phyloP scores from a whole-genome alignment of 1,284 basidiomycete genomes.

The Cryptococcus floricola region DNA sequence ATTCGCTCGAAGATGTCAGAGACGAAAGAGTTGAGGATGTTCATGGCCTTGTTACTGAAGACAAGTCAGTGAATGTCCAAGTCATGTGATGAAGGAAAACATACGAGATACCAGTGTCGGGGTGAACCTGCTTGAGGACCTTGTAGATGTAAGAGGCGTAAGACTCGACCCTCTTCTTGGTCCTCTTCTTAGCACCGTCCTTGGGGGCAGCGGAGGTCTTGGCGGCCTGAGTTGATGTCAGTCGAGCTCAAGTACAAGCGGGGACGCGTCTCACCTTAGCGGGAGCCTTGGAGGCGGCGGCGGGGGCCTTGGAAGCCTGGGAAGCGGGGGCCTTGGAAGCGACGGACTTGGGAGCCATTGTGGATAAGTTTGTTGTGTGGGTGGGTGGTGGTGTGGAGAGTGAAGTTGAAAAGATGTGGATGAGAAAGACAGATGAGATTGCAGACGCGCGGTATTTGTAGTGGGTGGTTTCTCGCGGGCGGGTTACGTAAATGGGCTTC shows the following conservation, averaged over 20 bases:
- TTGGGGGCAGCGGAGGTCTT: slow-evolving; percentile 64
- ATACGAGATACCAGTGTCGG: slow-evolving; percentile 80
- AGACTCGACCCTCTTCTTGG: slow-evolving; percentile 82
- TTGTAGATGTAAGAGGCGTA: slow-evolving; percentile 95
- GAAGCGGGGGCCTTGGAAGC: slow-evolving; percentile 62
- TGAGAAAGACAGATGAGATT: slow-evolving; percentile 1
- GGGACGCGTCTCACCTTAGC: slow-evolving; percentile 56
- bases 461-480: slow-evolving; percentile 3
- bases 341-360: slow-evolving; percentile 51
- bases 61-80: background rate
- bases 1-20: slow-evolving; percentile 93
- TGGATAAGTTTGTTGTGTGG: slow-evolving; percentile 16
- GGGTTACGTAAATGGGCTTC: background rate
- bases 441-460: slow-evolving; percentile 6
- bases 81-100: background rate
- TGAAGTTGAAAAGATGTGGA: slow-evolving; percentile 8
- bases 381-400: slow-evolving; percentile 17
- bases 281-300: slow-evolving; percentile 53
- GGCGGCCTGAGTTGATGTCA: slow-evolving; percentile 53
- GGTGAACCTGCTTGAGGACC: slow-evolving; percentile 67
- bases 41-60: slow-evolving; percentile 89
- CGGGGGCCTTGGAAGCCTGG: slow-evolving; percentile 44
- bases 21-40: slow-evolving; percentile 87
- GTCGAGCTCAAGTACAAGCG: background rate
- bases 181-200: slow-evolving; percentile 77